Percentiles rank a stretch among this genome's conserved stretches.
Conservation (phyloP, 768 basidiomycete genomes). For the Mycena galericulata region DNA sequence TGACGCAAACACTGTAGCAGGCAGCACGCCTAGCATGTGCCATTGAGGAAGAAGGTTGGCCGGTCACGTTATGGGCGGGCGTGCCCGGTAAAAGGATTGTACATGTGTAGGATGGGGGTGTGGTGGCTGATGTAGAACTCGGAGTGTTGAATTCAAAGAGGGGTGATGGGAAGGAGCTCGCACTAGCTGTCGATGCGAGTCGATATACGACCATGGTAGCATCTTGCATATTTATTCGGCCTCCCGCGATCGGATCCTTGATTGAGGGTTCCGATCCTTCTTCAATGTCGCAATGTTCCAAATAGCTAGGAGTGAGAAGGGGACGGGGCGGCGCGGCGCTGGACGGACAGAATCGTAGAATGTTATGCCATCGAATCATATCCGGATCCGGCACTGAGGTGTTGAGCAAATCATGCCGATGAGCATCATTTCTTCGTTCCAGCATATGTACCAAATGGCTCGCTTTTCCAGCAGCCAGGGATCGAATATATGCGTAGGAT, state of each 20-base stretch:
- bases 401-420: slow-evolving; percentile 63
- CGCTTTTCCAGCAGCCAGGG: slow-evolving; percentile 57
- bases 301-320: slow-evolving; percentile 52
- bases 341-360: slow-evolving; percentile 50
- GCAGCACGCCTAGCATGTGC: slow-evolving; percentile 69
- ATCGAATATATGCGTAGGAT: slow-evolving; percentile 67
- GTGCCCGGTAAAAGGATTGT: slow-evolving; percentile 60
- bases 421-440: slow-evolving; percentile 66
- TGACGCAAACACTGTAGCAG: slow-evolving; percentile 66
- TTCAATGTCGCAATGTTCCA: slow-evolving; percentile 64
- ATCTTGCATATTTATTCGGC: slow-evolving; percentile 68
- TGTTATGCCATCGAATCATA: slow-evolving; percentile 64
- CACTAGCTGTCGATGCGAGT: slow-evolving; percentile 48
- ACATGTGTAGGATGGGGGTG: slow-evolving; percentile 55
- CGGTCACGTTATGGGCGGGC: slow-evolving; percentile 54
- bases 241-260: slow-evolving; percentile 72
- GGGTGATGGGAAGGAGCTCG: slow-evolving; percentile 29
- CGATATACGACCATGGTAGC: slow-evolving; percentile 69
- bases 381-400: slow-evolving; percentile 52
- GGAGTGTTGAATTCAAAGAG: slow-evolving; percentile 56
- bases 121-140: slow-evolving; percentile 43
- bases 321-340: slow-evolving; percentile 60
- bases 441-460: slow-evolving; percentile 73
- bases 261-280: slow-evolving; percentile 55
- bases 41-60: slow-evolving; percentile 58